Conservation (phyloP, 176 grass and related monocot genomes). For the Carex parvula region DNA sequence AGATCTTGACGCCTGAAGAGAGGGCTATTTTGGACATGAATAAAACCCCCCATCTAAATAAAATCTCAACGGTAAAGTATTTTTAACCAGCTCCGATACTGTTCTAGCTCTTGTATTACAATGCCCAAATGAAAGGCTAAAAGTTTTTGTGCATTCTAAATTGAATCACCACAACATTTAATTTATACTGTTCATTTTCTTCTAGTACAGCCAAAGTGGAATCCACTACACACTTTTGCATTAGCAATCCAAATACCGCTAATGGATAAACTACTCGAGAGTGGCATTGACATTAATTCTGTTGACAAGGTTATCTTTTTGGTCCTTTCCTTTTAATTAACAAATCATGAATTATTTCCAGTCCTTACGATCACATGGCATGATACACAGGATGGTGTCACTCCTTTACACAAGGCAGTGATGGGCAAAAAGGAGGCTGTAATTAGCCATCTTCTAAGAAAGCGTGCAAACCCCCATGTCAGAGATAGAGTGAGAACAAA, state of each 20-base stretch:
- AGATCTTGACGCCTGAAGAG: conserved; percentile 70
- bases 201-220: conserved; percentile 78
- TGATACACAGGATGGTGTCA: conserved; percentile 71
- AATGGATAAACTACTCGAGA: conserved; percentile 77
- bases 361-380: conserved; percentile 11
- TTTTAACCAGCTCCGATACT: background rate
- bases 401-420: conserved; percentile 67
- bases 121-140: background rate
- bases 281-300: conserved; percentile 62
- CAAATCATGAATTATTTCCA: background rate
- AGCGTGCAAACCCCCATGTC: conserved; percentile 78
- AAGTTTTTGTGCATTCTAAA: background rate
- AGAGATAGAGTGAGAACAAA: conserved; percentile 55
- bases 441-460: conserved; percentile 83
- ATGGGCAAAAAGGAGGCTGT: conserved; percentile 97
- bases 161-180: background rate
- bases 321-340: background rate
- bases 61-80: conserved; percentile 76
- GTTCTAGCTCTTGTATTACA: background rate
- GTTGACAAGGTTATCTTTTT: conserved; percentile 42
- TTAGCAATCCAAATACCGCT: conserved; percentile 74
- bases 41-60: conserved; percentile 36
- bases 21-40: conserved; percentile 67
- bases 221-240: conserved; percentile 58
- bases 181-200: background rate